phyloP scores from a whole-genome alignment of 2,329 filamentous ascomycete species.

The Didymella segeticola region DNA sequence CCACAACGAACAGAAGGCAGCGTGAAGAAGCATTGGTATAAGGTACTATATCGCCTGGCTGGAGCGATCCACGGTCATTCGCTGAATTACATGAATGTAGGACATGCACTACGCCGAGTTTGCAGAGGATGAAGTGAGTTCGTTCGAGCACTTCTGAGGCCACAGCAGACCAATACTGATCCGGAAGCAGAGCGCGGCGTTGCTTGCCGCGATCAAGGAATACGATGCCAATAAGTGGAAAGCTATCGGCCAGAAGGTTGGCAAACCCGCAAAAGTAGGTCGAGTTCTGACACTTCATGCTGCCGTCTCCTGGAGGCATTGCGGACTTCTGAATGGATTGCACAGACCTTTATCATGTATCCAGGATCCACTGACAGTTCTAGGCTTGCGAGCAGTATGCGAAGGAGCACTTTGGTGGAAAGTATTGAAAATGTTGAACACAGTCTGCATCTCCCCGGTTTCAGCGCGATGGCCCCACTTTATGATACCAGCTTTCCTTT shows the following conservation, averaged over 20 bases:
- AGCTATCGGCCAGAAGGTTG: slow-evolving; percentile 92
- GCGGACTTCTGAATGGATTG: neutral
- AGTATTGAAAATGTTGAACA: slow-evolving; percentile 51
- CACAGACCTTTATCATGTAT: slow-evolving; percentile 1
- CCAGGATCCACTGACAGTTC: slow-evolving; percentile 18
- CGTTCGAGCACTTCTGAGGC: slow-evolving; percentile 9
- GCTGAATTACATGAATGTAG: slow-evolving; percentile 57
- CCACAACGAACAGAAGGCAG: slow-evolving; percentile 93
- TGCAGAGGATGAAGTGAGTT: slow-evolving; percentile 86
- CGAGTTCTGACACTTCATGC: slow-evolving; percentile 9
- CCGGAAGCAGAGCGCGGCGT: slow-evolving; percentile 69
- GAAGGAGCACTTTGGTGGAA: slow-evolving; percentile 85
- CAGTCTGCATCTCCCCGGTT: slow-evolving; percentile 47
- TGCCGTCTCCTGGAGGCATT: neutral
- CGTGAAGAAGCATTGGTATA: slow-evolving; percentile 99
- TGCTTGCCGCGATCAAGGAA: slow-evolving; percentile 95
- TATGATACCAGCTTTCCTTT: slow-evolving; percentile 50
- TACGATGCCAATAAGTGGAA: slow-evolving; percentile 99
- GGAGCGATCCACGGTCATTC: too few relatives aligned
- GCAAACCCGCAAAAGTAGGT: slow-evolving; percentile 91
- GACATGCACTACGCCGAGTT: slow-evolving; percentile 99
- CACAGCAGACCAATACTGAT: slow-evolving; percentile 32
- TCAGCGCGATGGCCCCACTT: slow-evolving; percentile 40
- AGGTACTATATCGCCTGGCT: slow-evolving; percentile 63
- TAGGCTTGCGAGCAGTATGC: slow-evolving; percentile 91